Base-by-base conservation (phyloP, 148 eudicot genomes). In the Mesembryanthemum crystallinum region DNA sequence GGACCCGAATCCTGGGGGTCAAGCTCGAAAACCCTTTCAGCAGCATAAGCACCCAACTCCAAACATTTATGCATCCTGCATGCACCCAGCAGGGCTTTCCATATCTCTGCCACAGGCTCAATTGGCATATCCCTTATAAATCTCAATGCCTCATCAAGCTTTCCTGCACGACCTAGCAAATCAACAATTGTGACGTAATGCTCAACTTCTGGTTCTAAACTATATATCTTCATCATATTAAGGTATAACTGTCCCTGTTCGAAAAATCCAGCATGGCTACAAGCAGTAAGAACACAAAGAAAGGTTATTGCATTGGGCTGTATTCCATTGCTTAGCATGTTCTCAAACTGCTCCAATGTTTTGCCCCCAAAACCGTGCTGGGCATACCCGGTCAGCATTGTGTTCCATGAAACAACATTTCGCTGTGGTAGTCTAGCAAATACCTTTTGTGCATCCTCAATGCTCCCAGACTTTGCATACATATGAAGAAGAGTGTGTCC, bases 401-500 rank as follows among this genome's bases (percentile, higher is more conserved):
- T 81, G 55, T 89, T 89, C 93, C 93, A 89, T 6, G 93, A 88
- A 78, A 90, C 87, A n/a, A 88, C 77, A 72, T 84, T 77, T 64
- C 69, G 76, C 24, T 82, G 83, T 7, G 78, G 76, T 66, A 88
- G 64, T 67, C 88, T 79, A 67, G 76, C 64, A 78, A 90, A 90
- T 23, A 88, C 89, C 72, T 79, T 83, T 71, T 78, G 79, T 0
- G 93, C 91, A 79, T 86, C 91, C 54, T 76, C 59, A 32, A 88
- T 88, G 72, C 89, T 86, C 60, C 94, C 94, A 18, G 87, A 86
- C 68, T 88, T 90, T 17, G 85, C 86, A 83, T 90, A 90, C 94
- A 90, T 90, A 78, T 88, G 87, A 67, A 90, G 87, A 71, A 90
- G 86, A 25, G 89, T 86, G 70, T 90, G 75, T 20, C 94, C 94